phyloP scores from a whole-genome alignment of 2,329 filamentous ascomycete genomes.

The Dactylellina drechsleri region DNA sequence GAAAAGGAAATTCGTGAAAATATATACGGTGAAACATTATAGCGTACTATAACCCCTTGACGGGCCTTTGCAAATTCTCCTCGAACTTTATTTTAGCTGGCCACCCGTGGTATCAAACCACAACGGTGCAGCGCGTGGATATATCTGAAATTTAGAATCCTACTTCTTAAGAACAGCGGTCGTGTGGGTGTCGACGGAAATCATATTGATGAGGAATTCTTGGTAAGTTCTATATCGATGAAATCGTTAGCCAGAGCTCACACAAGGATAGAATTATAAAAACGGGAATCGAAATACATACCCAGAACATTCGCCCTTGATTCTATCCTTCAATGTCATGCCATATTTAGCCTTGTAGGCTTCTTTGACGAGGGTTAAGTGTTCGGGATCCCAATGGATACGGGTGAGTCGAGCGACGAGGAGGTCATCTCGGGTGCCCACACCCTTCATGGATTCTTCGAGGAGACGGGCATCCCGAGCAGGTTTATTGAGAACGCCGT shows the following conservation, averaged over 20 bases:
- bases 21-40: slow-evolving; percentile 53
- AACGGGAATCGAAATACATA: slow-evolving; percentile 14
- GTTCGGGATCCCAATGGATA: slow-evolving; percentile 88
- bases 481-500: slow-evolving; percentile 94
- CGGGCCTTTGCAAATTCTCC: not conserved
- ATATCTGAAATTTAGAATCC: not conserved
- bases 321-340: slow-evolving; percentile 77
- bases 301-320: slow-evolving; percentile 62
- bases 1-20: slow-evolving; percentile 45
- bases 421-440: slow-evolving; percentile 69
- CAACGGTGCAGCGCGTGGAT: too few species aligned
- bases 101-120: slow-evolving; percentile 20
- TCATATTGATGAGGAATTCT: slow-evolving; percentile 49
- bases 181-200: slow-evolving; percentile 48
- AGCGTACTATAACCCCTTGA: too few species aligned
- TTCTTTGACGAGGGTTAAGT: slow-evolving; percentile 80
- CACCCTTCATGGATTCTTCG: slow-evolving; percentile 79
- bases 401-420: slow-evolving; percentile 88
- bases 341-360: slow-evolving; percentile 84
- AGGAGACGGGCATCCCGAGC: slow-evolving; percentile 91
- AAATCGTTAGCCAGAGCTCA: slow-evolving; percentile 5
- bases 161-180: slow-evolving; percentile 48
- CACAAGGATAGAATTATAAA: not conserved
- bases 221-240: slow-evolving; percentile 28
- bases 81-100: not conserved